These are phyloP conservation scores for Ploettnerulaceae sp. DNA, from an alignment of 2,329 filamentous ascomycete species.

Conservation along the genomic window DNA sequence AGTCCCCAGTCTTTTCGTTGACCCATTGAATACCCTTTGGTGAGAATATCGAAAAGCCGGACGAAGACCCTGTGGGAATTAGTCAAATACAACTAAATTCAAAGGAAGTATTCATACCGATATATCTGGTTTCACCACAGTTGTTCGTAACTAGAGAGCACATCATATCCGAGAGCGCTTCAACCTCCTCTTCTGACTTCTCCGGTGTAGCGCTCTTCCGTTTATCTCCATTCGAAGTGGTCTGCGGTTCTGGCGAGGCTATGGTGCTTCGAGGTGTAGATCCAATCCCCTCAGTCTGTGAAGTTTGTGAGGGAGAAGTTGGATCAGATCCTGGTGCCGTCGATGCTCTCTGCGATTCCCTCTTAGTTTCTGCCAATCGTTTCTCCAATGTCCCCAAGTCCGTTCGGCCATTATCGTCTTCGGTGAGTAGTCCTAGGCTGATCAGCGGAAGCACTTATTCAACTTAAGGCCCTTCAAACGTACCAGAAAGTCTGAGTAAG, in stretches of 20 bases:
- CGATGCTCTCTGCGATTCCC: slow-evolving; percentile 31
- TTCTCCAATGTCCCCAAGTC: slow-evolving; percentile 87
- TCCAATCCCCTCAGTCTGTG: slow-evolving; percentile 39
- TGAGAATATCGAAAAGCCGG: slow-evolving; percentile 97
- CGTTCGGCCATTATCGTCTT: slow-evolving; percentile 79
- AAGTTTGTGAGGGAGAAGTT: slow-evolving; percentile 38
- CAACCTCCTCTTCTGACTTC: slow-evolving; percentile 65
- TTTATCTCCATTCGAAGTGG: slow-evolving; percentile 15
- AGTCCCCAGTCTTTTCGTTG: slow-evolving; percentile 94
- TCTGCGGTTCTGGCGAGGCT: slow-evolving; percentile 44
- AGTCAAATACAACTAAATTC: slow-evolving; percentile 59
- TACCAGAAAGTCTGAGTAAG: slow-evolving; percentile 75
- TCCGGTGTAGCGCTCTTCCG: slow-evolving; percentile 36
- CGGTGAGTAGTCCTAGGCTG: slow-evolving; percentile 64
- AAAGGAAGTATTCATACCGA: slow-evolving; percentile 54
- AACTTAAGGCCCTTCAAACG: slow-evolving; percentile 18
- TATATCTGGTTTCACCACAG: slow-evolving; percentile 90
- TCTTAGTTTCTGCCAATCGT: slow-evolving; percentile 58
- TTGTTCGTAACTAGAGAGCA: slow-evolving; percentile 95
- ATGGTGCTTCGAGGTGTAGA: slow-evolving; percentile 42
- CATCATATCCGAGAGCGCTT: slow-evolving; percentile 95
- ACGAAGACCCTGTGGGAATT: slow-evolving; percentile 69
- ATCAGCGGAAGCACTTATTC: not conserved
- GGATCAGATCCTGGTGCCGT: slow-evolving; percentile 28
- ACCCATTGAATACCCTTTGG: slow-evolving; percentile 98